A percentile compares a stretch with the other conserved stretches of the same genome.
Conservation (phyloP, 805 yeast species). For the Priceomyces fermenticarens region DNA sequence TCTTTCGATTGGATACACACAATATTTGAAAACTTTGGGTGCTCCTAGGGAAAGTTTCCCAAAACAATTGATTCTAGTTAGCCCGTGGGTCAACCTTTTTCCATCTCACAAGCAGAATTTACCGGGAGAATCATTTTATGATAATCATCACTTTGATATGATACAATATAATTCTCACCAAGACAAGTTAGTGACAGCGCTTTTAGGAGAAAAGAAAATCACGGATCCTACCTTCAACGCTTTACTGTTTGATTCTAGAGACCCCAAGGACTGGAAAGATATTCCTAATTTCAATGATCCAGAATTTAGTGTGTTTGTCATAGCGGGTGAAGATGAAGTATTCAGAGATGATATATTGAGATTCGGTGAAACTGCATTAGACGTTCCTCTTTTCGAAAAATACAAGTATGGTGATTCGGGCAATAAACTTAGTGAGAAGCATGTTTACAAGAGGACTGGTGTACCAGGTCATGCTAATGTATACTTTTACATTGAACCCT, state of each 20-base stretch:
- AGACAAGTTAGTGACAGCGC: not conserved
- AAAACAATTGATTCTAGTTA: slow-evolving; percentile 21
- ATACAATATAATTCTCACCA: slow-evolving; percentile 12
- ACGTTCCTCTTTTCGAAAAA: slow-evolving; percentile 19
- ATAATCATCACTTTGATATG: slow-evolving; percentile 21
- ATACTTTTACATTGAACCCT: slow-evolving; percentile 27
- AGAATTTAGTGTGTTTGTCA: slow-evolving; percentile 23
- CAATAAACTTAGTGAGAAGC: slow-evolving; percentile 13
- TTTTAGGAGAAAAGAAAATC: not conserved
- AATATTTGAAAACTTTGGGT: slow-evolving; percentile 16
- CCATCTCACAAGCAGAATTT: slow-evolving; percentile 17
- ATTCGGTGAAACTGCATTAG: slow-evolving; percentile 27
- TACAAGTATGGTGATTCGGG: slow-evolving; percentile 25
- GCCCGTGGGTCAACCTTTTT: slow-evolving; percentile 38
- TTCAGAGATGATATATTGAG: slow-evolving; percentile 38
- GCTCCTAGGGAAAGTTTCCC: slow-evolving; percentile 20
- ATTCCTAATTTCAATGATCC: slow-evolving; percentile 29
- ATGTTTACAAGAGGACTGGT: slow-evolving; percentile 11
- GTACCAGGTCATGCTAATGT: slow-evolving; percentile 20
- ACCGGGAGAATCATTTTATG: slow-evolving; percentile 34
- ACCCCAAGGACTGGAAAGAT: slow-evolving; percentile 26
- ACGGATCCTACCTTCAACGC: not conserved
- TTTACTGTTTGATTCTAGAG: slow-evolving; percentile 12
- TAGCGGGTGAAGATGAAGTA: slow-evolving; percentile 41
- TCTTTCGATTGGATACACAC: slow-evolving; percentile 28